A percentile compares a stretch with the other conserved stretches of the same genome.
phyloP scores from a whole-genome alignment of 306 rosid species.

The Trifolium repens region DNA sequence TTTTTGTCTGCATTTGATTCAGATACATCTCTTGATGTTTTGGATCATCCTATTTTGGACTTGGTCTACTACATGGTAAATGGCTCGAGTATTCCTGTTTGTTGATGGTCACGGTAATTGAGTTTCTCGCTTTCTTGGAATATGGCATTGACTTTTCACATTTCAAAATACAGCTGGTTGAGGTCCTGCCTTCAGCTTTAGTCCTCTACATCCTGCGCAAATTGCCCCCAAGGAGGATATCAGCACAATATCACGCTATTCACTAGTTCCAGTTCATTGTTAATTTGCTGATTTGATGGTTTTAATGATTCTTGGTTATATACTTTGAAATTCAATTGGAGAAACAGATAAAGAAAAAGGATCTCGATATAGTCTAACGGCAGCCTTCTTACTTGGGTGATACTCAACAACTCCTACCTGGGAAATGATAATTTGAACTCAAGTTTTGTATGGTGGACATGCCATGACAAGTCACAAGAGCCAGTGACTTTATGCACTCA shows the following conservation, averaged over 20 bases:
- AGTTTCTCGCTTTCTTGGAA: constrained; percentile 25
- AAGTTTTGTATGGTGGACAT: constrained; percentile 40
- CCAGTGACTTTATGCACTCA: constrained; percentile 34
- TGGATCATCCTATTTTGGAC: constrained; percentile 56
- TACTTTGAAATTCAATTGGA: constrained; percentile 44
- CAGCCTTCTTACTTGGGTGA: constrained; percentile 26
- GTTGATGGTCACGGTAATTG: not conserved
- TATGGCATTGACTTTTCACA: constrained; percentile 35
- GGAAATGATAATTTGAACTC: constrained; percentile 41
- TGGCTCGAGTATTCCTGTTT: constrained; percentile 34
- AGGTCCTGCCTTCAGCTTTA: constrained; percentile 90
- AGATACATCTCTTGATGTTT: constrained; percentile 83
- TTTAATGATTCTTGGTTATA: constrained; percentile 41
- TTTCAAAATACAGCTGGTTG: constrained; percentile 71
- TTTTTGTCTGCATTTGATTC: constrained; percentile 74
- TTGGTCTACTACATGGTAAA: constrained; percentile 84
- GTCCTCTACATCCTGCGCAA: constrained; percentile 90
- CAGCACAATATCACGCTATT: constrained; percentile 88
- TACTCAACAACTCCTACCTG: constrained; percentile 45
- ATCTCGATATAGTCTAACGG: constrained; percentile 42
- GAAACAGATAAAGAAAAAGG: constrained; percentile 35
- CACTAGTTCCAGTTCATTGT: constrained; percentile 49
- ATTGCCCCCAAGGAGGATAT: constrained; percentile 93
- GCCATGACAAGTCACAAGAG: constrained; percentile 37
- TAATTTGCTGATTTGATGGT: constrained; percentile 38